Evolutionary conservation across 306 rosid species (phyloP).

Genomic region (Corylus avellana): DNA sequence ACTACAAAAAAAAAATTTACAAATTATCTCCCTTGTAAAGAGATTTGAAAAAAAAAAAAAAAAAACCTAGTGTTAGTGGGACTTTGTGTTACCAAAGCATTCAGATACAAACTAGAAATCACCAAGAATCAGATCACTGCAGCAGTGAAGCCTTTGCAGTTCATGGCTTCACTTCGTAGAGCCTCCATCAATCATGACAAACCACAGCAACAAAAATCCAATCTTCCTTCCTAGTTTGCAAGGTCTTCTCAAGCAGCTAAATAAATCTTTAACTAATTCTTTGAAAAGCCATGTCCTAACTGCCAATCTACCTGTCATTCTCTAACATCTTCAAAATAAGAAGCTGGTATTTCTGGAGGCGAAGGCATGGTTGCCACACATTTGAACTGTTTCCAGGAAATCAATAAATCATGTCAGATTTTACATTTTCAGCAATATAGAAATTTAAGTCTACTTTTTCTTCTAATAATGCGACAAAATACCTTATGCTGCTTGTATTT

Average conservation of each 20-base stretch:
- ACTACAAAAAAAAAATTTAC: neutral
- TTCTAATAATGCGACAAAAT: neutral
- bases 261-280: constrained; percentile 22
- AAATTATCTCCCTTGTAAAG: neutral
- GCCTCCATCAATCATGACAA: neutral
- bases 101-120: neutral
- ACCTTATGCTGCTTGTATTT: constrained; percentile 93
- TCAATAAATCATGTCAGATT: constrained; percentile 21
- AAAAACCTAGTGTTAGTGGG: neutral
- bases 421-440: neutral
- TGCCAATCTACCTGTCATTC: constrained; percentile 21
- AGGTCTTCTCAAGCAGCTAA: constrained; percentile 20
- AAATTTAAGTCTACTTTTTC: neutral
- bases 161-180: neutral
- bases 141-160: neutral
- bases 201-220: neutral
- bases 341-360: constrained; percentile 73
- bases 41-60: neutral
- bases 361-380: constrained; percentile 75
- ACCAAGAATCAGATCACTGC: neutral
- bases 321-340: constrained; percentile 50
- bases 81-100: neutral
- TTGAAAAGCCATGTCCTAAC: neutral
- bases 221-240: neutral
- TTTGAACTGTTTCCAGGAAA: constrained; percentile 65